Conservation (phyloP, 2,329 filamentous ascomycete genomes). For the Sarocladium brachiariae region DNA sequence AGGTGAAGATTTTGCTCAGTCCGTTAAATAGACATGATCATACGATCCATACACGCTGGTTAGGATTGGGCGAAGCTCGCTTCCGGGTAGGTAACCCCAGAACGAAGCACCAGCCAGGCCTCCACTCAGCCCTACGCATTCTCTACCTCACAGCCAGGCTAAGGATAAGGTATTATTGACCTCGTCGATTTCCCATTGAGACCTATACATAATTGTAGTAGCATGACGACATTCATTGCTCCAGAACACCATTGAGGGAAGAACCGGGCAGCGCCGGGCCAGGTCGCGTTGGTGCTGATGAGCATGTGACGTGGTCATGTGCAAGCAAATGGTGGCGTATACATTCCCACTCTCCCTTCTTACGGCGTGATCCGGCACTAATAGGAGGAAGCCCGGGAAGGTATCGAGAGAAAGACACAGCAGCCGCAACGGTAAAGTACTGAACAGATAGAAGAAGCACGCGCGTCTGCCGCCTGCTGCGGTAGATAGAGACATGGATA, state of each 20-base stretch:
- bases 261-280: neutral
- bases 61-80: too few species aligned
- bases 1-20: too few species aligned
- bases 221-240: neutral
- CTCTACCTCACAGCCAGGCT: too few species aligned
- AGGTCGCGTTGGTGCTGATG: neutral
- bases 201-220: too few species aligned
- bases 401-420: neutral
- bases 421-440: neutral
- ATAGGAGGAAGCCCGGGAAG: neutral
- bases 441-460: neutral
- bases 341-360: neutral
- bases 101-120: too few species aligned
- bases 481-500: neutral
- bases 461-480: conserved; percentile 2
- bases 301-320: conserved; percentile 6
- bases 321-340: neutral
- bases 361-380: conserved; percentile 1
- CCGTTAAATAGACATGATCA: too few species aligned
- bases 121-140: too few species aligned
- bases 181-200: too few species aligned
- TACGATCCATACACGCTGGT: too few species aligned
- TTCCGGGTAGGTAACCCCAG: too few species aligned
- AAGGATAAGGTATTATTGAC: too few species aligned
- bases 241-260: neutral